Percentiles rank a stretch among this genome's conserved stretches.
Conservation (phyloP, 1,284 basidiomycete species). For the Agaricales sp. region DNA sequence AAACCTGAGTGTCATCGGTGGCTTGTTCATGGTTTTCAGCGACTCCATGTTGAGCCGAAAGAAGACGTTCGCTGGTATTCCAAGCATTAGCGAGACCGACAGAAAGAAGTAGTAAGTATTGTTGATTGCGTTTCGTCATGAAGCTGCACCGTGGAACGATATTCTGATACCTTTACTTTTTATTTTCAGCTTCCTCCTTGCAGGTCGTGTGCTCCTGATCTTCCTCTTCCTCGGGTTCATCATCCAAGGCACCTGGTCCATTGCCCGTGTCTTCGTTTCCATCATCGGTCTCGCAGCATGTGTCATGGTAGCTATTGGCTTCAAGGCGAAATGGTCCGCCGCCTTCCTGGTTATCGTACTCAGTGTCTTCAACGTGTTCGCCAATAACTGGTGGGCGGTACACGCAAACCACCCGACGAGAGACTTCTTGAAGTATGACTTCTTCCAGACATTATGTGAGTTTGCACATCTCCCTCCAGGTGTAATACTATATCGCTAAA, state of each 20-base stretch:
- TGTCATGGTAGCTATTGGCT: constrained; percentile 94
- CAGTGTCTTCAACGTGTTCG: constrained; percentile 93
- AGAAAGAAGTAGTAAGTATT: constrained; percentile 91
- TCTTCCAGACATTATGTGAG: constrained; percentile 90
- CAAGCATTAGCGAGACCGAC: constrained; percentile 88
- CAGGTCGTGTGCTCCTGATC: constrained; percentile 94
- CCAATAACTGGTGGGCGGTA: constrained; percentile 99
- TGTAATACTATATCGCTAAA: constrained; percentile 7
- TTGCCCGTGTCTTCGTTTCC: constrained; percentile 80
- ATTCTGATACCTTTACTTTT: neutral
- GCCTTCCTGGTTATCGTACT: constrained; percentile 92
- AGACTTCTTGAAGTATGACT: constrained; percentile 97
- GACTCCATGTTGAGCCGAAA: constrained; percentile 87
- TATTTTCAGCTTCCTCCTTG: constrained; percentile 78
- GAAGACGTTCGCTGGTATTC: constrained; percentile 87
- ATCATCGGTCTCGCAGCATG: constrained; percentile 88
- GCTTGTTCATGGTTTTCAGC: constrained; percentile 95
- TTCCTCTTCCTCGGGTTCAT: constrained; percentile 99
- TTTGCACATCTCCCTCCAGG: constrained; percentile 13
- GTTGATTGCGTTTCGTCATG: too few species aligned
- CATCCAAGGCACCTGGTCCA: constrained; percentile 85
- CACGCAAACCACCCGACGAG: constrained; percentile 88
- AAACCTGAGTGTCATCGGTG: constrained; percentile 87
- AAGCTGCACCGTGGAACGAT: constrained; percentile 6
- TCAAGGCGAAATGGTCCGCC: constrained; percentile 99